Percentiles rank a stretch among this genome's conserved stretches.
Conservation (phyloP, 345 rosid genomes). For the Rhodamnia rubescens region DNA sequence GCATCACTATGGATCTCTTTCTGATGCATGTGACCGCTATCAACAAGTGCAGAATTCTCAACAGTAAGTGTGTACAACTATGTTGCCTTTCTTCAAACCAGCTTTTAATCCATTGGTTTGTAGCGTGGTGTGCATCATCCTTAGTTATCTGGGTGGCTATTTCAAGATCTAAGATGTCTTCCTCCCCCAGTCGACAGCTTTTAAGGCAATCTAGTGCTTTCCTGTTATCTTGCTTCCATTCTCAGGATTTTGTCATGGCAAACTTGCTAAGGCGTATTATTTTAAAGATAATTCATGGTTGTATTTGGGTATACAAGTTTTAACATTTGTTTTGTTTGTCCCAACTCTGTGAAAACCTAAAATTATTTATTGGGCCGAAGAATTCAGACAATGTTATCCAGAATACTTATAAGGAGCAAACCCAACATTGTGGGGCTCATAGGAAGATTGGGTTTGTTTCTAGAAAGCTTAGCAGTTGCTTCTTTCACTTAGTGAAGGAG, state of each 20-base stretch:
- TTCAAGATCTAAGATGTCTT: not conserved
- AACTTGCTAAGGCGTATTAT: not conserved
- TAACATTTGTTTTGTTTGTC: not conserved
- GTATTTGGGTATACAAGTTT: not conserved
- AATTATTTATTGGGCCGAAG: not conserved
- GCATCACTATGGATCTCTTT: conserved; percentile 65
- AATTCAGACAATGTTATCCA: not conserved
- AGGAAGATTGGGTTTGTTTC: not conserved
- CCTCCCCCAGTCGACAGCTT: not conserved
- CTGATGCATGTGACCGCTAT: conserved; percentile 67
- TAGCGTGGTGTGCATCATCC: not conserved
- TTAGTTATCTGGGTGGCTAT: not conserved
- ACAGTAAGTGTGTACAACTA: conserved; percentile 46
- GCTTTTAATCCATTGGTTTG: not conserved
- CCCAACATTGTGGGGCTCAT: not conserved
- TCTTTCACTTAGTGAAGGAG: not conserved
- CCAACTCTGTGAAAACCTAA: not conserved
- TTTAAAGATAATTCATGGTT: not conserved
- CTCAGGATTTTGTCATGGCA: not conserved
- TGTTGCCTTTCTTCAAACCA: not conserved
- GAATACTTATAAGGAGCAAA: not conserved
- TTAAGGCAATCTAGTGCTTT: not conserved
- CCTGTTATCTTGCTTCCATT: not conserved
- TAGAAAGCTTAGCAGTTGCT: not conserved
- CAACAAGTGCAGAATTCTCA: conserved; percentile 68